Evolutionary conservation across 2,329 filamentous ascomycete species (phyloP), one percentile per base, ranked within the genome.

Genomic region (Alternaria postmessia): DNA sequence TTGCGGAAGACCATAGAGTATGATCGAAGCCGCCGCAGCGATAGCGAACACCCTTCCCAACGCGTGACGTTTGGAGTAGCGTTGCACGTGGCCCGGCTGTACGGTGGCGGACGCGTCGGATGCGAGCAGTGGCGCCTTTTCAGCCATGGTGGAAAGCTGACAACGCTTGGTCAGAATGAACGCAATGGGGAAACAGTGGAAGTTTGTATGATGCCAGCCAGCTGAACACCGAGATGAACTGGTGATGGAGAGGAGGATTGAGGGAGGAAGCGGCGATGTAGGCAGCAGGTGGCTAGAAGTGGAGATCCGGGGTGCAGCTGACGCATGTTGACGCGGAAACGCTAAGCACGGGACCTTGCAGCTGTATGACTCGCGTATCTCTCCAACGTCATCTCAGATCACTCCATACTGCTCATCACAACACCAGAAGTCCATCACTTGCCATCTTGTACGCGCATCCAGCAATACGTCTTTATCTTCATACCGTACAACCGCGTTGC

Each of bases 271-370:
- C 51, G 51, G 48, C 11, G 59, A 58, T 59, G 57, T 38, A 38
- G 36, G 36, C 36, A 39, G 36, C 54, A 48, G 64, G 63, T 57
- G 64, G 65, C 62, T 59, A 61, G 59, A 66, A 54, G 64, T 54
- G 61, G 64, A 66, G 63, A 67, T 64, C 61, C 51, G 69, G 68
- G 68, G 67, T 69, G 61, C 68, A 64, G 59, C 54, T 51, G 58
- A 52, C 54, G 34, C 26, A 47, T 41, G 62, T 62, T 64, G 63
- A 60, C 57, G 51, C 58, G 57, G 55, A 54, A 63, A 65, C 60
- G 56, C 56, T 47, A 59, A 59, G 51, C 34, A 34, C 56, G 62
- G 58, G 58, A 59, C 59, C 57, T 60, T 68, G 65, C 61, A 66
- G 56, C 44, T 47, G 54, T 54, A 49, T 56, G 51, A 56, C 51